Evolutionary conservation across 139 green algal species (phyloP).

Genomic region (Eudorina sp.): DNA sequence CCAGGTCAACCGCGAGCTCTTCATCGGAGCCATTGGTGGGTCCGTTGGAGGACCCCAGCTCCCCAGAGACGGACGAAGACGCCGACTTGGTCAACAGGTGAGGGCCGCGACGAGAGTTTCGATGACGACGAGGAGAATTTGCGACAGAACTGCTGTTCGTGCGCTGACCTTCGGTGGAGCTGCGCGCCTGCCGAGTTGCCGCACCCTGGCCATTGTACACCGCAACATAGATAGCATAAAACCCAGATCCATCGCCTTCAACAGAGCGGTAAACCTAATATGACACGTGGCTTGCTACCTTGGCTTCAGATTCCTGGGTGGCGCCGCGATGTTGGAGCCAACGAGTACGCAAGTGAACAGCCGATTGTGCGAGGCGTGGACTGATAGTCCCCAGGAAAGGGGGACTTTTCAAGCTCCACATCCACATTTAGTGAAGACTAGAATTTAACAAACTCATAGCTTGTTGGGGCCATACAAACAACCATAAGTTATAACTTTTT

Average conservation of each 20-base stretch:
- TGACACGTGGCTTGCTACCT: no score
- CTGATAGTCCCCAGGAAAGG: neutral
- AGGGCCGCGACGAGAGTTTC: no score
- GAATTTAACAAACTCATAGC: no score
- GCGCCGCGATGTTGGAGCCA: neutral
- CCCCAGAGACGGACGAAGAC: neutral
- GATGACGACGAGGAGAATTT: neutral
- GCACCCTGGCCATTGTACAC: no score
- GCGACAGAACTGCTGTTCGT: no score
- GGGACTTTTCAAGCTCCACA: conserved; percentile 20
- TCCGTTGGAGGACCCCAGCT: neutral
- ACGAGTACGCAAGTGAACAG: neutral
- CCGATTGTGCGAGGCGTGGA: neutral
- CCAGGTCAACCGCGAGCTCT: conserved; percentile 27
- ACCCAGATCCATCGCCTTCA: no score
- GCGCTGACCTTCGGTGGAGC: no score
- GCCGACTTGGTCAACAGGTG: neutral
- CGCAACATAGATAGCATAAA: no score
- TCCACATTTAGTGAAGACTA: neutral
- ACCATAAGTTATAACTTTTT: no score
- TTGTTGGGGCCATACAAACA: no score
- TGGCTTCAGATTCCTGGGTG: neutral
- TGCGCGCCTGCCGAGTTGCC: no score
- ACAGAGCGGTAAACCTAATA: no score
- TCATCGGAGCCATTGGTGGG: neutral